A percentile compares a stretch with the other conserved stretches of the same genome.
Conservation (phyloP, 1,284 basidiomycete species). For the Malassezia furfur region DNA sequence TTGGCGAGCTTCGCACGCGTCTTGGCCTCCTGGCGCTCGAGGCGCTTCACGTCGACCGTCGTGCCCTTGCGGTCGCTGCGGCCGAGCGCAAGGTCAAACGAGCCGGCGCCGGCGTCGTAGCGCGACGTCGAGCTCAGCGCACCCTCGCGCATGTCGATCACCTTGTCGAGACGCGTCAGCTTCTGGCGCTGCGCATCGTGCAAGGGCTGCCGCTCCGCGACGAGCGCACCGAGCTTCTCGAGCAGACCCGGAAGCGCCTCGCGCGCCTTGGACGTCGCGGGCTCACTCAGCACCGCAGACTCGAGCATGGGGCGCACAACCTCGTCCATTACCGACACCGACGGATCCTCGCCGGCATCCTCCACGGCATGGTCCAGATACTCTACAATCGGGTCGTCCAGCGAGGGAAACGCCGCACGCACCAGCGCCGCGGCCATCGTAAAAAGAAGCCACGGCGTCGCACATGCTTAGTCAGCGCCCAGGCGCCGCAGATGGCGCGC, state of each 20-base stretch:
- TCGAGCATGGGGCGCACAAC: conserved; percentile 43
- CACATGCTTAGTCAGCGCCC: conserved; percentile 10
- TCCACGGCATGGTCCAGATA: conserved; percentile 85
- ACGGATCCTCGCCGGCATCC: conserved; percentile 59
- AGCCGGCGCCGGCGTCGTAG: conserved; percentile 22
- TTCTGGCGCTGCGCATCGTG: conserved; percentile 50
- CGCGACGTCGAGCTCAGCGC: conserved; percentile 48
- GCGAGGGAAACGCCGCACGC: conserved; percentile 67
- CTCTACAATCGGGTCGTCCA: conserved; percentile 83
- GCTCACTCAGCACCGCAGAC: conserved; percentile 35
- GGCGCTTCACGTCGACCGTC: conserved; percentile 90
- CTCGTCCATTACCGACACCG: conserved; percentile 32
- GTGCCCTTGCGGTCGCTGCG: conserved; percentile 89
- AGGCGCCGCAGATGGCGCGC: neutral
- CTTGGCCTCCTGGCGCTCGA: conserved; percentile 97
- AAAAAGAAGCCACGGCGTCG: neutral
- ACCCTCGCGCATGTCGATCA: conserved; percentile 83
- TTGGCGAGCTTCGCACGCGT: conserved; percentile 97
- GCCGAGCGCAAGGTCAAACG: conserved; percentile 70
- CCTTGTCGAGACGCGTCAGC: conserved; percentile 63
- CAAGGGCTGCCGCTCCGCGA: conserved; percentile 30
- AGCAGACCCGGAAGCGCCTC: conserved; percentile 26
- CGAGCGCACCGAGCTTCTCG: conserved; percentile 29
- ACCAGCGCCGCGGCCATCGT: conserved; percentile 62
- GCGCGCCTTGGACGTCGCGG: conserved; percentile 19